Conservation (phyloP, 371 early-diverging fungal genomes). For the Mucor piriformis region DNA sequence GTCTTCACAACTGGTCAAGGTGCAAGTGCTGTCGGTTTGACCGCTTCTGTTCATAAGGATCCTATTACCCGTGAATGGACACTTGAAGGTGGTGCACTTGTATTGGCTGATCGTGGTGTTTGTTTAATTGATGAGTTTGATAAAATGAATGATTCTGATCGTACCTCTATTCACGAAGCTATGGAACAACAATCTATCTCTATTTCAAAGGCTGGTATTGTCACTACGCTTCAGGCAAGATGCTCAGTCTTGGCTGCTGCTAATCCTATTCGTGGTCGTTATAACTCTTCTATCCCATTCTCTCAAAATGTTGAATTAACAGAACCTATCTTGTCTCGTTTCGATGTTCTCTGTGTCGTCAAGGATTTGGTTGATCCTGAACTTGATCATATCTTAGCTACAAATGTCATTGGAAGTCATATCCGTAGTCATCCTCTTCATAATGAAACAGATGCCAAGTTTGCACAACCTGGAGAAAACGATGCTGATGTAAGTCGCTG, state of each 20-base stretch:
- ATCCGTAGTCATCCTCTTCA: slow-evolving; percentile 84
- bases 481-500: slow-evolving; percentile 55
- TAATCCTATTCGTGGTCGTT: slow-evolving; percentile 98
- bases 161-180: slow-evolving; percentile 96
- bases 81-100: slow-evolving; percentile 99
- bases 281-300: slow-evolving; percentile 95
- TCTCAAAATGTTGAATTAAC: slow-evolving; percentile 99
- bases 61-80: slow-evolving; percentile 98
- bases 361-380: slow-evolving; percentile 92
- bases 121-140: slow-evolving; percentile 99
- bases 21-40: slow-evolving; percentile 99
- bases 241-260: slow-evolving; percentile 98
- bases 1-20: slow-evolving; percentile 99
- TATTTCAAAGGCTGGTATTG: slow-evolving; percentile 98
- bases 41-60: slow-evolving; percentile 98
- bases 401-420: slow-evolving; percentile 94
- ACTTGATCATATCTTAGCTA: slow-evolving; percentile 90
- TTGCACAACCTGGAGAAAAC: slow-evolving; percentile 34
- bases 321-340: slow-evolving; percentile 99
- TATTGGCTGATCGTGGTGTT: slow-evolving; percentile 98
- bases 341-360: slow-evolving; percentile 99
- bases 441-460: slow-evolving; percentile 41
- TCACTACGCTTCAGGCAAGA: slow-evolving; percentile 95
- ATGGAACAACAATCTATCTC: slow-evolving; percentile 99
- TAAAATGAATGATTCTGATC: slow-evolving; percentile 94